phyloP scores from a whole-genome alignment of 2,329 filamentous ascomycete genomes.

The Coniochaeta ligniaria region DNA sequence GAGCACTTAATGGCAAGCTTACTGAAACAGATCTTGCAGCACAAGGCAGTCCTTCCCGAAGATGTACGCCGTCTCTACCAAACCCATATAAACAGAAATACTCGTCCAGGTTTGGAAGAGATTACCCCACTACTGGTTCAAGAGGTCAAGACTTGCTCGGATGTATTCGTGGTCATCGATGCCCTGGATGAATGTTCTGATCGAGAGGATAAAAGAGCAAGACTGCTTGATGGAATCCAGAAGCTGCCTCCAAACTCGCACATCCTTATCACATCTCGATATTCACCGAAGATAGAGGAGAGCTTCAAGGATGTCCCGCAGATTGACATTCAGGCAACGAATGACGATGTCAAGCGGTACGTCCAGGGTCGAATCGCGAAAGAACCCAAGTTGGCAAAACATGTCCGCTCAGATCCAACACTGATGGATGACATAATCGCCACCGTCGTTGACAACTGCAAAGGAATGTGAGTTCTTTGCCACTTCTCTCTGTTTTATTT shows the following conservation, averaged over 20 bases:
- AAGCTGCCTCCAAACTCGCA: constrained; percentile 1
- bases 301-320: constrained; percentile 9
- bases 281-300: constrained; percentile 21
- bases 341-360: constrained; percentile 6
- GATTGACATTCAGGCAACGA: constrained; percentile 8
- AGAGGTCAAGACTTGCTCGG: constrained; percentile 11
- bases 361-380: constrained; percentile 3
- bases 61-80: not conserved
- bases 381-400: not conserved
- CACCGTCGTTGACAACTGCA: constrained; percentile 1
- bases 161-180: constrained; percentile 17
- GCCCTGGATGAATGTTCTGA: constrained; percentile 17
- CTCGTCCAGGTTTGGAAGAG: constrained; percentile 8
- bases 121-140: constrained; percentile 6
- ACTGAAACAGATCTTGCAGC: constrained; percentile 26
- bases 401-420: not conserved
- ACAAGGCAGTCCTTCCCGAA: constrained; percentile 14
- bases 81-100: not conserved
- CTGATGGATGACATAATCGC: constrained; percentile 6
- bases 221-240: not conserved
- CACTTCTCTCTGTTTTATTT: too few species aligned
- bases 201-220: not conserved
- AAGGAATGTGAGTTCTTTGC: constrained; percentile 8
- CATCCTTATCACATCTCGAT: constrained; percentile 25
- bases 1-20: constrained; percentile 22